Conservation (phyloP, 2,329 filamentous ascomycete species). For the Acephala macrosclerotiorum region DNA sequence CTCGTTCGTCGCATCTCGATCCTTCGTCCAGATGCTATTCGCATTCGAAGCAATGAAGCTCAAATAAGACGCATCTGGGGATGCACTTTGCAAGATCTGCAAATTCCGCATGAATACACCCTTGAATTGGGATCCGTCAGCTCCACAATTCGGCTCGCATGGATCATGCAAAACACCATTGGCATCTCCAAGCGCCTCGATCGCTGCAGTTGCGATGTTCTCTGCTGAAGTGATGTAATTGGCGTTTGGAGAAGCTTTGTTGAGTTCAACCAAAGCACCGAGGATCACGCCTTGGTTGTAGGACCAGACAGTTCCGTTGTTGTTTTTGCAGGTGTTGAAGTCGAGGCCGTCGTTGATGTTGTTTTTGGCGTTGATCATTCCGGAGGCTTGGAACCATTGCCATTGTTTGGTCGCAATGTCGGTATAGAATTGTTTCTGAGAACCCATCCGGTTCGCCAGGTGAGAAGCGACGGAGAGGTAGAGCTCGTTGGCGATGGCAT, state of each 20-base stretch:
- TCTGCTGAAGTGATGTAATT: constrained; percentile 53
- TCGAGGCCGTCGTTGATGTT: constrained; percentile 61
- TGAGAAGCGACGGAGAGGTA: constrained; percentile 62
- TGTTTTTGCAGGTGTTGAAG: constrained; percentile 56
- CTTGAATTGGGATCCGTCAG: constrained; percentile 73
- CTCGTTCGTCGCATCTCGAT: constrained; percentile 55
- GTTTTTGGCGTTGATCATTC: constrained; percentile 55
- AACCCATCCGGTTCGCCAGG: constrained; percentile 61
- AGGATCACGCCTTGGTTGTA: constrained; percentile 70
- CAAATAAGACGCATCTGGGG: constrained; percentile 57
- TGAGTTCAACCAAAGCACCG: constrained; percentile 63
- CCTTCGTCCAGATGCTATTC: constrained; percentile 68
- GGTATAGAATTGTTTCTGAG: constrained; percentile 60
- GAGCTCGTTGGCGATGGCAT: constrained; percentile 65
- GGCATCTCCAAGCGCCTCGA: constrained; percentile 50
- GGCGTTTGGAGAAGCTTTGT: constrained; percentile 54
- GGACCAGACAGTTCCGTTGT: constrained; percentile 52
- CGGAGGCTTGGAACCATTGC: constrained; percentile 57
- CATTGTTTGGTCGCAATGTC: constrained; percentile 59
- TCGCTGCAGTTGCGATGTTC: constrained; percentile 60
- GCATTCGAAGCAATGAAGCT: constrained; percentile 69
- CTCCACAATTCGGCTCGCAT: constrained; percentile 56
- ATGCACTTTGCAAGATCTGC: constrained; percentile 55
- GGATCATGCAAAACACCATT: constrained; percentile 60
- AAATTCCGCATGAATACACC: constrained; percentile 75